phyloP scores from a whole-genome alignment of 495 filamentous ascomycete genomes.

The Penicillium samsonianum region DNA sequence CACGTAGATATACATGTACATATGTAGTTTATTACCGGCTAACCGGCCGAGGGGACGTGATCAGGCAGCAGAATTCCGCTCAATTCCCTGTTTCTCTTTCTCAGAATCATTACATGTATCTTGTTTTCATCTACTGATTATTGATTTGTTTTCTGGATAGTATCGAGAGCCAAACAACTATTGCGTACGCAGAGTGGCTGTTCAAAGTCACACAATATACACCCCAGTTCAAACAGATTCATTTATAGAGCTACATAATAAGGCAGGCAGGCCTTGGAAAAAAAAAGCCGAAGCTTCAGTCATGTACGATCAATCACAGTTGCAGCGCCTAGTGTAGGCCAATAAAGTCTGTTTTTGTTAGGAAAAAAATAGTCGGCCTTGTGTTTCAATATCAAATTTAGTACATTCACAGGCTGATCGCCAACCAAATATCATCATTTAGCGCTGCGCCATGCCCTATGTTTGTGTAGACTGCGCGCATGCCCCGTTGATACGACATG shows the following conservation, averaged over 20 bases:
- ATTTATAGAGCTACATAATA: neutral
- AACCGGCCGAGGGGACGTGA: too few species aligned
- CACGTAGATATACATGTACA: too few species aligned
- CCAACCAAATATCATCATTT: conserved; percentile 4
- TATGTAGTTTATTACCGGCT: too few species aligned
- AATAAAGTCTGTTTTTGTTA: neutral
- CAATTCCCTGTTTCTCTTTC: too few species aligned
- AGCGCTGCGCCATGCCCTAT: conserved; percentile 5
- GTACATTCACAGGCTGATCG: neutral
- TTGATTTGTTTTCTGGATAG: neutral
- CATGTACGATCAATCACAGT: conserved; percentile 9
- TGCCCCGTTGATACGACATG: neutral
- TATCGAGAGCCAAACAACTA: neutral
- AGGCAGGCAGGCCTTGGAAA: neutral
- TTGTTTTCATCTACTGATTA: too few species aligned
- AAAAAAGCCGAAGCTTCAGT: neutral
- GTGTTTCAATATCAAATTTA: neutral
- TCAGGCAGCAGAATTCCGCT: too few species aligned
- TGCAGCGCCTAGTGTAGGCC: neutral
- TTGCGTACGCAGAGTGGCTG: neutral
- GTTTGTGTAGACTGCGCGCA: neutral
- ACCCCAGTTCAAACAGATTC: neutral
- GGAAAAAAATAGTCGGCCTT: neutral
- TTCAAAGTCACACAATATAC: neutral
- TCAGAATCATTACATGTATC: too few species aligned